A percentile compares a stretch with the other conserved stretches of the same genome.
phyloP scores from a whole-genome alignment of 768 basidiomycete genomes.

The Amanita muscaria region DNA sequence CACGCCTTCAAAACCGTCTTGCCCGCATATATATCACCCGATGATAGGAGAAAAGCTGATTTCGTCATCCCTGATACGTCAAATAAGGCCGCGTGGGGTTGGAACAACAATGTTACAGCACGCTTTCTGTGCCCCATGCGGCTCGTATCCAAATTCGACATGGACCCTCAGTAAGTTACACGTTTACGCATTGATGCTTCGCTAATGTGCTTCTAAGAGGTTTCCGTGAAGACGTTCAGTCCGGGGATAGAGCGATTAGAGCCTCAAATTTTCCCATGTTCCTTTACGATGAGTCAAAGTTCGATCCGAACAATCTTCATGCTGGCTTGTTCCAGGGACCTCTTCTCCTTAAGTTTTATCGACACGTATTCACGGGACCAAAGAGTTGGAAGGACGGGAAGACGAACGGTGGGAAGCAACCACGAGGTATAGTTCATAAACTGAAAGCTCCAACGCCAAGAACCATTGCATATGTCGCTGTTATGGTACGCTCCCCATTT shows the following conservation, averaged over 20 bases:
- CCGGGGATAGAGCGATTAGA: not conserved
- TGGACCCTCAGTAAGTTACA: not conserved
- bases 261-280: not conserved
- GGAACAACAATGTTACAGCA: not conserved
- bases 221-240: not conserved
- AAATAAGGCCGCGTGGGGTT: not conserved
- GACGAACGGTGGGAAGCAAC: not conserved
- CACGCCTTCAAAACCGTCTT: not conserved
- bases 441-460: conserved; percentile 3
- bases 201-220: not conserved
- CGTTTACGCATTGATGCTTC: not conserved
- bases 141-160: not conserved
- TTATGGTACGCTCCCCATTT: not conserved
- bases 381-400: not conserved
- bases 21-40: not conserved
- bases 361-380: not conserved
- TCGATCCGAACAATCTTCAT: not conserved
- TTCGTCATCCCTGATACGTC: not conserved
- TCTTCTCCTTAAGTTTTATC: not conserved
- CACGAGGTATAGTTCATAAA: not conserved
- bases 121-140: not conserved
- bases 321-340: not conserved
- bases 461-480: conserved; percentile 2
- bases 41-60: not conserved
- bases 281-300: not conserved